Percentiles rank a stretch among this genome's conserved stretches.
These are phyloP conservation scores for Marasmius sp. DNA, from an alignment of 1,284 basidiomycete species.

Conservation along the genomic window DNA sequence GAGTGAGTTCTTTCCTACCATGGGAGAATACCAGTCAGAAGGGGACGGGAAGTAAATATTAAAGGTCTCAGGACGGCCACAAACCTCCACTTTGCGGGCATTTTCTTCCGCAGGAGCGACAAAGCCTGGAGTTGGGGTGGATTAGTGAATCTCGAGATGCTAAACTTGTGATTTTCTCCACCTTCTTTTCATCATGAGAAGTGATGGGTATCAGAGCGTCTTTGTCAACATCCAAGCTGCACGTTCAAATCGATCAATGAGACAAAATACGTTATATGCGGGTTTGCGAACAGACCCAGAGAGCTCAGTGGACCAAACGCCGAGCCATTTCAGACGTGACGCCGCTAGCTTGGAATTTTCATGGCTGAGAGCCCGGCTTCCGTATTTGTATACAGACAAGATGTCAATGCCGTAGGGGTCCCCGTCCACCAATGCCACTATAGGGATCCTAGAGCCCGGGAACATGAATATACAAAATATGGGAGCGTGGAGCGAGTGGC, in stretches of 20 bases:
- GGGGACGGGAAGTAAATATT: not conserved
- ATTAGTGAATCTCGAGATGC: not conserved
- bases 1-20: constrained; percentile 70
- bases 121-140: constrained; percentile 49
- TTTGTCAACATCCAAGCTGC: constrained; percentile 58
- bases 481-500: not conserved
- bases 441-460: constrained; percentile 52
- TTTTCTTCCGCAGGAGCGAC: constrained; percentile 51
- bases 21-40: not conserved
- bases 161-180: constrained; percentile 20
- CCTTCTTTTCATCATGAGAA: constrained; percentile 74
- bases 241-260: not conserved
- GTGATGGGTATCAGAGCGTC: constrained; percentile 71
- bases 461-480: not conserved
- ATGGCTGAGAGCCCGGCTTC: constrained; percentile 62
- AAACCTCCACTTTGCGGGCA: constrained; percentile 76
- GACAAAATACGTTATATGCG: not conserved
- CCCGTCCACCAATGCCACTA: constrained; percentile 82
- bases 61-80: constrained; percentile 21
- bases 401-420: constrained; percentile 92
- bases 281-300: constrained; percentile 39
- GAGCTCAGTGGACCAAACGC: constrained; percentile 72
- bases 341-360: constrained; percentile 66
- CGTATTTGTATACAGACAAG: constrained; percentile 79
- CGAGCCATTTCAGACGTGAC: constrained; percentile 73